Base-by-base conservation (phyloP, 2,329 filamentous ascomycete genomes). In the Alternaria sp. region DNA sequence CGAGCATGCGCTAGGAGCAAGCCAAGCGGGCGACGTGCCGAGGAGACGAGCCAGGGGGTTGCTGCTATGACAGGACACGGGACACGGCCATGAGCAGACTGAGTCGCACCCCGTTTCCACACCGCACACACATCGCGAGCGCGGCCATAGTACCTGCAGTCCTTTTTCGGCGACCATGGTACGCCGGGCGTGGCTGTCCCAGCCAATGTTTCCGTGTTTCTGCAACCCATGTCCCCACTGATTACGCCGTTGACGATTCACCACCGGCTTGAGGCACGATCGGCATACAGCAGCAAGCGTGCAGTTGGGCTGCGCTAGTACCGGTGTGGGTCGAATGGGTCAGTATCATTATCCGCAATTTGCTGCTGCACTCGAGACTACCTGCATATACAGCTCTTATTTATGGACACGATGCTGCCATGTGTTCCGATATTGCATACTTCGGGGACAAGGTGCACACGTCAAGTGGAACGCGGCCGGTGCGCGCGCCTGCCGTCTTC, bases 1-100 rank as follows among this genome's bases (percentile, higher is more conserved):
- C 58, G 65, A 57, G 50, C 49, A 44, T 57, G 63, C 57, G 49
- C 66, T 66, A 68, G 62, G 54, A 46, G 52, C 36, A 40, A 46
- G 64, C 59, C 57, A 66, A 66, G 67, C 61, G 64, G 64, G 57
- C 61, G 61, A 40, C 57, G 54, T 67, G 68, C 66, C 66, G 64
- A 68, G 61, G 58, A 46, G 61, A 59, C 54, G 54, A 40, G 43
- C 49, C 46, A 56, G 56, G 60, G 60, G 60, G 25, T 11, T 32
- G 44, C 51, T 32, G 51, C 19, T 21, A 32, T 32, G 49, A 52
- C 49, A 51, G 43, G 17, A 45, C 43, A 45, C 43, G 43, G 43
- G 43, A 45, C 43, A 45, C 43, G 43, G 43, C 43, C 43, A 21
- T 6, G 17, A 11, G 10, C 6, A 44, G 43, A 32, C 54, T 49